Conservation (phyloP, 768 basidiomycete genomes). For the Hypholoma fasciculare region DNA sequence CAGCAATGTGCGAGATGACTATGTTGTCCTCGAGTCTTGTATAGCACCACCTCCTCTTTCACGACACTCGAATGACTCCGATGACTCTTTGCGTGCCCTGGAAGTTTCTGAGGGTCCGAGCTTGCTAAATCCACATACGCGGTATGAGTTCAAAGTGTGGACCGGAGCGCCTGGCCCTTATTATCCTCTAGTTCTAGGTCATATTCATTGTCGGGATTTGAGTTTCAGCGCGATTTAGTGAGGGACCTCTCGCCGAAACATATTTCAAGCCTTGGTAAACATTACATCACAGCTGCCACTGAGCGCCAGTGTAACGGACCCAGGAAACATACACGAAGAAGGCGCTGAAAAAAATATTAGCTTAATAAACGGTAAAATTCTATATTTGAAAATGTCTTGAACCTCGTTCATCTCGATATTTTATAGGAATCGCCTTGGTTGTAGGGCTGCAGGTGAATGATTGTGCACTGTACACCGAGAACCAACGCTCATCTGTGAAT, state of each 20-base stretch:
- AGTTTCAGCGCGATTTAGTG: constrained; percentile 71
- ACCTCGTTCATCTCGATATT: not conserved
- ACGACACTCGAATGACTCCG: constrained; percentile 58
- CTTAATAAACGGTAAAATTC: constrained; percentile 70
- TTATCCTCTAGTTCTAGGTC: constrained; percentile 44
- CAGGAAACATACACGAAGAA: constrained; percentile 48
- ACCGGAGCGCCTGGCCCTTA: not conserved
- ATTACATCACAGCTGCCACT: constrained; percentile 53
- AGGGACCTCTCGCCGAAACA: not conserved
- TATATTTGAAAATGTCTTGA: not conserved
- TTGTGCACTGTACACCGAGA: not conserved
- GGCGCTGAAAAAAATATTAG: constrained; percentile 71
- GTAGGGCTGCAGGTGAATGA: constrained; percentile 72
- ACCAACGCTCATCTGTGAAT: not conserved
- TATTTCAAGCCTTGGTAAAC: not conserved
- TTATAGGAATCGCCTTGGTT: constrained; percentile 78
- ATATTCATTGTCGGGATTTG: constrained; percentile 74
- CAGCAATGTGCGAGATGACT: constrained; percentile 34
- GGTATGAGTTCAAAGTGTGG: constrained; percentile 22
- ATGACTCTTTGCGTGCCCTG: constrained; percentile 74
- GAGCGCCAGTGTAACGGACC: constrained; percentile 74
- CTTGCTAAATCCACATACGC: constrained; percentile 29
- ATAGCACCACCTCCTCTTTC: constrained; percentile 35
- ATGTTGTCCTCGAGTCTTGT: constrained; percentile 47
- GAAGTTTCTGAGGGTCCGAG: constrained; percentile 66